A percentile compares a stretch with the other conserved stretches of the same genome.
These are phyloP conservation scores for Corylus americana DNA, from an alignment of 306 rosid species.

Conservation along the genomic window DNA sequence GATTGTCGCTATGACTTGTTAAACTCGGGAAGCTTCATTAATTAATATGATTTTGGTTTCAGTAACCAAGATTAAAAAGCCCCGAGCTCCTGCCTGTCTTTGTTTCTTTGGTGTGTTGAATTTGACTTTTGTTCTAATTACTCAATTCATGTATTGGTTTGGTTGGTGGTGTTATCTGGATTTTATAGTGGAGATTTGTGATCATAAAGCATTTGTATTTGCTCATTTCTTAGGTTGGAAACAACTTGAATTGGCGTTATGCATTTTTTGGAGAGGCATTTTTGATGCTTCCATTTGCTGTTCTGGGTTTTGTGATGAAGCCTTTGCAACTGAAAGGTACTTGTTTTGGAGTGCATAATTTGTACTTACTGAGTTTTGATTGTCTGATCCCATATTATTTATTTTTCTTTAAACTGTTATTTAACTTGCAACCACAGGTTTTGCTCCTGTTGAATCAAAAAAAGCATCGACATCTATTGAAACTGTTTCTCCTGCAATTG, in stretches of 20 bases:
- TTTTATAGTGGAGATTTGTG: background rate
- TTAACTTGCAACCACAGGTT: slow-evolving; percentile 51
- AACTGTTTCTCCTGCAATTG: slow-evolving; percentile 46
- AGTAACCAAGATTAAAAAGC: background rate
- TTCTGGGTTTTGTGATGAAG: slow-evolving; percentile 73
- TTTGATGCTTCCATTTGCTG: slow-evolving; percentile 89
- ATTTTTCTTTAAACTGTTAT: slow-evolving; percentile 15
- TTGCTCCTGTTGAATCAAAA: slow-evolving; percentile 50
- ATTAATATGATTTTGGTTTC: background rate
- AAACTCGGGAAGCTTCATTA: background rate
- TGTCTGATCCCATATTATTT: slow-evolving; percentile 3
- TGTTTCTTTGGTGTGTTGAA: background rate
- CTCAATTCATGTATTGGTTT: slow-evolving; percentile 9
- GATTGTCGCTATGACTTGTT: background rate
- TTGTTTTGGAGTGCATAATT: slow-evolving; percentile 24
- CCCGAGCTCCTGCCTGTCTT: background rate
- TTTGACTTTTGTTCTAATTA: slow-evolving; percentile 12
- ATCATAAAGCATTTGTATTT: slow-evolving; percentile 5
- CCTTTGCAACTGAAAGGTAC: slow-evolving; percentile 82
- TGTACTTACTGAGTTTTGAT: slow-evolving; percentile 19
- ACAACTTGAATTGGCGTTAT: slow-evolving; percentile 68
- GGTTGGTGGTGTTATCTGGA: background rate
- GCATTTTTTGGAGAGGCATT: slow-evolving; percentile 87
- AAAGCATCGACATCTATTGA: slow-evolving; percentile 38
- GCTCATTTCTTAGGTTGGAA: slow-evolving; percentile 62